Evolutionary conservation across 2,329 filamentous ascomycete species (phyloP).

Genomic region (Colletotrichum tofieldiae): DNA sequence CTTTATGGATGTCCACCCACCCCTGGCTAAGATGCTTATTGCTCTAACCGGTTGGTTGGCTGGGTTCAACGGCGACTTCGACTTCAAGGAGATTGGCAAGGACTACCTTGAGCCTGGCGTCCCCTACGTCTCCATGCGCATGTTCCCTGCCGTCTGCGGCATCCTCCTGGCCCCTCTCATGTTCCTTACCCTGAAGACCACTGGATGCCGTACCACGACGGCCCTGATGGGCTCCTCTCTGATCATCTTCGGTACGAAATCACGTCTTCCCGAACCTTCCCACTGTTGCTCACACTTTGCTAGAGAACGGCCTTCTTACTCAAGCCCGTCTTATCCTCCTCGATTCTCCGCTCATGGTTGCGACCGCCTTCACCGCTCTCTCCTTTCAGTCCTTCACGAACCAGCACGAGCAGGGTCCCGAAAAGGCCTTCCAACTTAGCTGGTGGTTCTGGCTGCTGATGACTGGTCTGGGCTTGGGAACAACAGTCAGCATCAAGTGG

Average conservation of each 20-base stretch:
- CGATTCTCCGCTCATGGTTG: slow-evolving; percentile 94
- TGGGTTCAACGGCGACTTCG: slow-evolving; percentile 95
- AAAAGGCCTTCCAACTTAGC: slow-evolving; percentile 86
- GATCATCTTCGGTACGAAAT: slow-evolving; percentile 84
- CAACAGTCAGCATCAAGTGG: slow-evolving; percentile 98
- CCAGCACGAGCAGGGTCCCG: slow-evolving; percentile 93
- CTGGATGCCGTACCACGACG: slow-evolving; percentile 89
- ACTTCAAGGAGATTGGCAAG: slow-evolving; percentile 99
- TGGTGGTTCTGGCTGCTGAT: slow-evolving; percentile 99
- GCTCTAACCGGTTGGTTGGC: slow-evolving; percentile 95
- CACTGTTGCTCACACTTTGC: slow-evolving; percentile 48
- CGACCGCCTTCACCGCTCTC: slow-evolving; percentile 92
- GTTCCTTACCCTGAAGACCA: slow-evolving; percentile 93
- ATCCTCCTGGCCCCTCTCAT: slow-evolving; percentile 91
- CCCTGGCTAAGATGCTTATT: slow-evolving; percentile 95
- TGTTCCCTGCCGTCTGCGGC: slow-evolving; percentile 92
- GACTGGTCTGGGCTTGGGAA: slow-evolving; percentile 89
- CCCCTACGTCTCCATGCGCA: slow-evolving; percentile 97
- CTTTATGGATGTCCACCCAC: slow-evolving; percentile 99
- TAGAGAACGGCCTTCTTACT: slow-evolving; percentile 95
- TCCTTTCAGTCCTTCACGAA: slow-evolving; percentile 95
- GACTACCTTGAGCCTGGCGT: slow-evolving; percentile 96
- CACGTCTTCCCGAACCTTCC: neutral
- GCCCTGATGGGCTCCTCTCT: slow-evolving; percentile 87
- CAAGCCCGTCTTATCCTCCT: slow-evolving; percentile 96